Conservation (phyloP, 495 filamentous ascomycete species). For the Chaetomidium leptoderma region DNA sequence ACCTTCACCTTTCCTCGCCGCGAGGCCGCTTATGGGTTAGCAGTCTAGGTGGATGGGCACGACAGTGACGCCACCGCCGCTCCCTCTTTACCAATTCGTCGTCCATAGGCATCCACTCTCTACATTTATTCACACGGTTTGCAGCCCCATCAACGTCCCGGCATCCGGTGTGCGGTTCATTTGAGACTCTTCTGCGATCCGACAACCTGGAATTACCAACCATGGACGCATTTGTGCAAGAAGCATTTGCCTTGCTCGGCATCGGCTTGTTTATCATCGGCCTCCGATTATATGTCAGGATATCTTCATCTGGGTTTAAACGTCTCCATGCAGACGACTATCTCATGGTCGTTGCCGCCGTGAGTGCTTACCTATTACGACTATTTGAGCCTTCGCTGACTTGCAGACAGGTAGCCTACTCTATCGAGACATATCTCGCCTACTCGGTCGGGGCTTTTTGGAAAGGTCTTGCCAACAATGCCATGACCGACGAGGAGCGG, state of each 20-base stretch:
- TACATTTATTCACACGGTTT: no score
- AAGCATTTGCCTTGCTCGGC: slow-evolving; percentile 51
- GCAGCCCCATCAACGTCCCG: no score
- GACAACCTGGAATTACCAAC: no score
- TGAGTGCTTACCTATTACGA: slow-evolving; percentile 32
- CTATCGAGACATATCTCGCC: slow-evolving; percentile 31
- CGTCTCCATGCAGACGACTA: slow-evolving; percentile 56
- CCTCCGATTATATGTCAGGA: slow-evolving; percentile 48
- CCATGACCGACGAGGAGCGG: slow-evolving; percentile 54
- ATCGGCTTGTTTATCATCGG: slow-evolving; percentile 48
- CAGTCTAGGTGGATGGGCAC: no score
- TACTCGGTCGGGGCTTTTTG: slow-evolving; percentile 39
- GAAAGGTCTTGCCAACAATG: slow-evolving; percentile 55
- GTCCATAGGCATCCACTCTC: no score
- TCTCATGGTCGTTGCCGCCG: slow-evolving; percentile 54
- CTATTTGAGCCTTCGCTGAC: not conserved
- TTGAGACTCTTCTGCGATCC: no score
- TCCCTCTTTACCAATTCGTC: no score
- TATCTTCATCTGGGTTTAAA: slow-evolving; percentile 47
- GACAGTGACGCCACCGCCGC: no score
- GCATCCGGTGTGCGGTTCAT: no score
- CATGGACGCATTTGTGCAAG: slow-evolving; percentile 42
- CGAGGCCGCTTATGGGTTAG: no score
- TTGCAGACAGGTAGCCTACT: slow-evolving; percentile 31
- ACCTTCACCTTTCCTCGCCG: no score